Evolutionary conservation across 257 asterid species (phyloP).

Genomic region (Scutellaria barbata): DNA sequence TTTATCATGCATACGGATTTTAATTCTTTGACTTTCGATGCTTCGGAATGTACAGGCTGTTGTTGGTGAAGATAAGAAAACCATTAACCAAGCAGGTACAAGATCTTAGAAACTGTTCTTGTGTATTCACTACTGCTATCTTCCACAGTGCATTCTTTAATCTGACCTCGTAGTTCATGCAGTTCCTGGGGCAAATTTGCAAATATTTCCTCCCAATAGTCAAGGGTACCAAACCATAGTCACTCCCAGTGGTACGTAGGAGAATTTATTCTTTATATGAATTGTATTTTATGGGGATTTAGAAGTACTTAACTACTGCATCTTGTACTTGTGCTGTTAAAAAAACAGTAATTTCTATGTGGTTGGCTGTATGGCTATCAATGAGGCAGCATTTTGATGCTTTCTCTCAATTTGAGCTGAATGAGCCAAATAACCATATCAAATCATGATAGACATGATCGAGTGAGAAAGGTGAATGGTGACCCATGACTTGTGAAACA

Average conservation of each 20-base stretch:
- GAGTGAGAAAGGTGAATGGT: neutral
- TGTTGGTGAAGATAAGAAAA: constrained; percentile 65
- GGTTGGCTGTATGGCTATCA: neutral
- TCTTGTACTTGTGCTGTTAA: constrained; percentile 25
- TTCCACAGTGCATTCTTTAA: constrained; percentile 19
- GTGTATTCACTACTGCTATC: constrained; percentile 6
- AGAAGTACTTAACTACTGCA: constrained; percentile 26
- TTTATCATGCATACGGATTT: constrained; percentile 14
- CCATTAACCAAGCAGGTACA: constrained; percentile 57
- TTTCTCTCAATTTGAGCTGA: constrained; percentile 27
- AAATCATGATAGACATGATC: neutral
- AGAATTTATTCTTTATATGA: constrained; percentile 15
- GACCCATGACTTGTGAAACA: constrained; percentile 10
- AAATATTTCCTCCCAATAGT: constrained; percentile 77
- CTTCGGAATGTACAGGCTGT: constrained; percentile 67
- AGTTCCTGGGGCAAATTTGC: constrained; percentile 85
- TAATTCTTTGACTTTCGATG: constrained; percentile 22
- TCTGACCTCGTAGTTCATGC: constrained; percentile 30
- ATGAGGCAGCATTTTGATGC: constrained; percentile 9
- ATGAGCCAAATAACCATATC: constrained; percentile 13
- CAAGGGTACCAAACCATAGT: constrained; percentile 78
- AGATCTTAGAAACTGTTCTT: constrained; percentile 6
- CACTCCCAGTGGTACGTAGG: constrained; percentile 53
- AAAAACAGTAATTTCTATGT: neutral
- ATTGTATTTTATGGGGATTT: constrained; percentile 8